Evolutionary conservation across 257 asterid genomes (phyloP).

Genomic region (Salvia splendens): DNA sequence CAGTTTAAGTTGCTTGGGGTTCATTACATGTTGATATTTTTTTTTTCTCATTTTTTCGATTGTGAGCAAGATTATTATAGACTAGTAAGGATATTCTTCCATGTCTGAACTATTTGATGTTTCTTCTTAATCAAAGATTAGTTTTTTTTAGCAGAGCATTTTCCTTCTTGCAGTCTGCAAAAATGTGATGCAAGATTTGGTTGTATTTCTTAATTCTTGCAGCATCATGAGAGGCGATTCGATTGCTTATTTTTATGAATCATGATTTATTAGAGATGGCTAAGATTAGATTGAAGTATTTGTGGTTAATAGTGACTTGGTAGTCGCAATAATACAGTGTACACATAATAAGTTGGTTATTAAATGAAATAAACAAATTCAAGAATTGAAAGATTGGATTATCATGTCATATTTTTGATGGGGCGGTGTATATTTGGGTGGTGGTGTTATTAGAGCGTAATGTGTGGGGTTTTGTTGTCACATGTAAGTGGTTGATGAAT

Average conservation of each 20-base stretch:
- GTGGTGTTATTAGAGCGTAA: conserved; percentile 26
- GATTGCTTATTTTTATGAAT: conserved; percentile 1
- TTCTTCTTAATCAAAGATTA: conserved; percentile 26
- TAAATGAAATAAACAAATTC: not conserved
- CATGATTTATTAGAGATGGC: too few relatives aligned
- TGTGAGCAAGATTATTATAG: conserved; percentile 32
- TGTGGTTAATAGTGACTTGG: conserved; percentile 23
- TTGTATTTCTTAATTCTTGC: not conserved
- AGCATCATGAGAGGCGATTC: too few relatives aligned
- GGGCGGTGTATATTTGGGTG: not conserved
- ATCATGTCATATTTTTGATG: too few relatives aligned
- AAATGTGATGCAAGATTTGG: not conserved
- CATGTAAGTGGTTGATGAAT: conserved; percentile 48
- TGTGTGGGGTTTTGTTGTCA: conserved; percentile 38
- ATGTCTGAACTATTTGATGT: conserved; percentile 34
- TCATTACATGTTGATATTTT: conserved; percentile 36
- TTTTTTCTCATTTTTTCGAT: conserved; percentile 16
- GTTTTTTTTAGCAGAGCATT: not conserved
- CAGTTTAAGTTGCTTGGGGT: conserved; percentile 35
- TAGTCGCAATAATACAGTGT: conserved; percentile 25
- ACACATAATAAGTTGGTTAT: conserved; percentile 6
- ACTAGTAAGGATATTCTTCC: conserved; percentile 27
- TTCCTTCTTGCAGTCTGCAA: too few relatives aligned
- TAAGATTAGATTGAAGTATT: conserved; percentile 5
- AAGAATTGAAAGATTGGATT: conserved; percentile 18